These are phyloP conservation scores for Cokeromyces recurvatus DNA, from an alignment of 371 early-diverging fungal genomes.

Conservation along the genomic window DNA sequence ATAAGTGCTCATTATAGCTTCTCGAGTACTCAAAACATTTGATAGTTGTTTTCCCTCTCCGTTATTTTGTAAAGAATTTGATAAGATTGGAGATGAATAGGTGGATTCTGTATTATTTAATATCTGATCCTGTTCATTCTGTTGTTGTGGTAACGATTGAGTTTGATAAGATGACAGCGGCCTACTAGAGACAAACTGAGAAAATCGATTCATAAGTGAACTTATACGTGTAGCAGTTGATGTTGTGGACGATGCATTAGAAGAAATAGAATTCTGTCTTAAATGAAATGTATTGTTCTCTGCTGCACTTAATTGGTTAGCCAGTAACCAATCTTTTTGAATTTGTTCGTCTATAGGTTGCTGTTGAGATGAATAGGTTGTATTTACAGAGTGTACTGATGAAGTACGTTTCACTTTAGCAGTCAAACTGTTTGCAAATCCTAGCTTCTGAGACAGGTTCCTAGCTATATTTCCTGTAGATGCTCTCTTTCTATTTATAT, in stretches of 20 bases:
- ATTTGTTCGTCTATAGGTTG: slow-evolving; percentile 10
- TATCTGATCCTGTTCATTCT: background rate
- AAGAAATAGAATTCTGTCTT: slow-evolving; percentile 6
- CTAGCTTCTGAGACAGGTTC: slow-evolving; percentile 30
- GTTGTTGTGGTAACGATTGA: background rate
- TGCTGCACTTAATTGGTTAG: slow-evolving; percentile 17
- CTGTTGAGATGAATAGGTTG: background rate
- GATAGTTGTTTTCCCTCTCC: slow-evolving; percentile 1
- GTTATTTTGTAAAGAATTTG: background rate
- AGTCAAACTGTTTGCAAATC: slow-evolving; percentile 17
- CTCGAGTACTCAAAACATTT: background rate
- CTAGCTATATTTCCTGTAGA: slow-evolving; percentile 32
- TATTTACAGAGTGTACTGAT: slow-evolving; percentile 13
- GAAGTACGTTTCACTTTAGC: slow-evolving; percentile 20
- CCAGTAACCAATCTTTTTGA: slow-evolving; percentile 22
- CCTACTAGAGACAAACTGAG: slow-evolving; percentile 30
- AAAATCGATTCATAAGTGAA: slow-evolving; percentile 28
- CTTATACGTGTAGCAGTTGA: slow-evolving; percentile 13
- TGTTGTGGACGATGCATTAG: slow-evolving; percentile 7
- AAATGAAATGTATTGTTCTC: slow-evolving; percentile 1
- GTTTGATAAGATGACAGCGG: slow-evolving; percentile 5
- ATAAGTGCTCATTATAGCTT: slow-evolving; percentile 2
- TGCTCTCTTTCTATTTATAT: slow-evolving; percentile 28
- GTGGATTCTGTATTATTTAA: background rate
- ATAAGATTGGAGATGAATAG: background rate